These are phyloP conservation scores for Penicillium atrosanguineum DNA, from an alignment of 495 filamentous ascomycete genomes.

Conservation along the genomic window DNA sequence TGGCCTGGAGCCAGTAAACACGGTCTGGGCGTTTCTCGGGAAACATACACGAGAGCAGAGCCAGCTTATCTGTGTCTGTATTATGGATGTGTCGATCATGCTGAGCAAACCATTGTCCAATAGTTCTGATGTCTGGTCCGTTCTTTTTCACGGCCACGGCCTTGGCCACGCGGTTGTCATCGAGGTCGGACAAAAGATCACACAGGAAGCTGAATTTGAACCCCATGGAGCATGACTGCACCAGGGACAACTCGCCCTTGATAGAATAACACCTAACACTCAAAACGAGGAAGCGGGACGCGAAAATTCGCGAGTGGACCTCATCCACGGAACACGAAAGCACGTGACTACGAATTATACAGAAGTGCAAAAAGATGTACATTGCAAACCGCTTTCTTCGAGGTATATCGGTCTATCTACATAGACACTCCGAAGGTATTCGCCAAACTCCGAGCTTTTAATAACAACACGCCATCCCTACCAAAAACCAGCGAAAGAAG, in stretches of 20 bases:
- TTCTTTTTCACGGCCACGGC: slow-evolving; percentile 29
- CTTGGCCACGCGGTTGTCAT: slow-evolving; percentile 41
- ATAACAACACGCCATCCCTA: not conserved
- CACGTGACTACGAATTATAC: slow-evolving; percentile 30
- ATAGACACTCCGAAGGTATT: slow-evolving; percentile 10
- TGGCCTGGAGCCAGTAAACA: slow-evolving; percentile 65
- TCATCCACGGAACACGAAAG: slow-evolving; percentile 37
- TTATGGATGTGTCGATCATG: slow-evolving; percentile 53
- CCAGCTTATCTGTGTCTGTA: slow-evolving; percentile 49
- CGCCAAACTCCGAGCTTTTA: slow-evolving; percentile 38
- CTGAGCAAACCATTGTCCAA: slow-evolving; percentile 59
- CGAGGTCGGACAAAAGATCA: slow-evolving; percentile 57
- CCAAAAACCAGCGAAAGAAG: slow-evolving; percentile 9
- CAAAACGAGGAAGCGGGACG: slow-evolving; percentile 8
- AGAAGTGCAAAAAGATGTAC: not conserved
- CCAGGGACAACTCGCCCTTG: not conserved
- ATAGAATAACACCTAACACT: not conserved
- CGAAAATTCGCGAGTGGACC: slow-evolving; percentile 14
- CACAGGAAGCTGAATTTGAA: slow-evolving; percentile 61
- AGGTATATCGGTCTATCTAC: not conserved
- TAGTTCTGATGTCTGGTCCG: slow-evolving; percentile 32
- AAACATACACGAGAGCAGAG: slow-evolving; percentile 69
- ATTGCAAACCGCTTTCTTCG: not conserved
- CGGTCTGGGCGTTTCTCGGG: slow-evolving; percentile 73
- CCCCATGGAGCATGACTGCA: slow-evolving; percentile 43